These are phyloP conservation scores for Tetrapyrgos nigripes DNA, from an alignment of 1,284 basidiomycete species.

Conservation along the genomic window DNA sequence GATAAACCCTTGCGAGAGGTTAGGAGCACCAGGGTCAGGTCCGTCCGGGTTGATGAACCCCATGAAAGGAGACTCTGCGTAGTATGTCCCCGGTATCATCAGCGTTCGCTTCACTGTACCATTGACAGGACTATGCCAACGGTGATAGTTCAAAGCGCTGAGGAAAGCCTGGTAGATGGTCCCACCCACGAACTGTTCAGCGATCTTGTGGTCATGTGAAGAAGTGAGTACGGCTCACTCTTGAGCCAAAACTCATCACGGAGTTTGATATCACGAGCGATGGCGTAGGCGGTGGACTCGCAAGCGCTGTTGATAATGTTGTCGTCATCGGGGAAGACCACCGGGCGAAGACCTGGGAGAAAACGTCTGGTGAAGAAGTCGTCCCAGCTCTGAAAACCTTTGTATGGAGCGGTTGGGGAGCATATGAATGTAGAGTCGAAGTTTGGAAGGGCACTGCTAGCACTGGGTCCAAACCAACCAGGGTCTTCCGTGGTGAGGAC, in stretches of 20 bases:
- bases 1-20: conserved; percentile 26
- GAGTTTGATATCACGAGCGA: conserved; percentile 27
- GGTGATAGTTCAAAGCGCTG: conserved; percentile 53
- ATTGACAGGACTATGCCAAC: conserved; percentile 59
- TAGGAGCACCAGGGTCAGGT: conserved; percentile 26
- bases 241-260: conserved; percentile 40
- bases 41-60: conserved; percentile 16
- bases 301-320: conserved; percentile 41
- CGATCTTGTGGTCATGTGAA: conserved; percentile 36
- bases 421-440: conserved; percentile 35
- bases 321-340: conserved; percentile 39
- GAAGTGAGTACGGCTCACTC: conserved; percentile 41
- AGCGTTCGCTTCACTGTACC: conserved; percentile 51
- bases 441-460: conserved; percentile 28
- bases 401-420: conserved; percentile 36
- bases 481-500: conserved; percentile 36
- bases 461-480: conserved; percentile 46
- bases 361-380: conserved; percentile 49
- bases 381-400: conserved; percentile 51
- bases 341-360: conserved; percentile 35
- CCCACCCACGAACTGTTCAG: conserved; percentile 49
- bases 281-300: conserved; percentile 41
- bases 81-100: conserved; percentile 58
- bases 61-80: conserved; percentile 37
- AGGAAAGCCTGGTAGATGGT: conserved; percentile 63